A percentile compares a stretch with the other conserved stretches of the same genome.
Conservation (phyloP, 208 protist species). For the Phytomonas serpens region DNA sequence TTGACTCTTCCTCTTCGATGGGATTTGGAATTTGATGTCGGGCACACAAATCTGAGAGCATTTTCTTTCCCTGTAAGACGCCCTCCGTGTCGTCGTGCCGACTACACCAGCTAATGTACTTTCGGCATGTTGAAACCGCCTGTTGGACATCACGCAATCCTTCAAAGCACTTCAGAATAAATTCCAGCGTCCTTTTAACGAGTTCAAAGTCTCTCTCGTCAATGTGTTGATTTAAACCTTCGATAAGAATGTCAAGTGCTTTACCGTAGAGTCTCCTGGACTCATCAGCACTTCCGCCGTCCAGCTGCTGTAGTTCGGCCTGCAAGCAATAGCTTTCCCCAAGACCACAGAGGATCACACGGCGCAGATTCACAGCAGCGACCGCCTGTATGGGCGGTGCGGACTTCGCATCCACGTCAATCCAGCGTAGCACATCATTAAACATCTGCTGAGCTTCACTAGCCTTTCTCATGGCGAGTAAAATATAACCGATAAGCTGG, state of each 20-base stretch:
- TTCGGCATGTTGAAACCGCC: slow-evolving; percentile 69
- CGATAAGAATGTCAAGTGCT: slow-evolving; percentile 79
- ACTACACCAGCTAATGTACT: slow-evolving; percentile 84
- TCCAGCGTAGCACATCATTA: slow-evolving; percentile 66
- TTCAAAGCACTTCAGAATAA: slow-evolving; percentile 75
- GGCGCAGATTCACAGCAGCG: slow-evolving; percentile 73
- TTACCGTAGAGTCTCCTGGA: slow-evolving; percentile 58
- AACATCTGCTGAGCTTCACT: slow-evolving; percentile 53
- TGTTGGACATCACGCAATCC: slow-evolving; percentile 72
- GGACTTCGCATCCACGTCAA: slow-evolving; percentile 75
- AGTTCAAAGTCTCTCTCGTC: slow-evolving; percentile 71
- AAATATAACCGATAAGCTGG: slow-evolving; percentile 61
- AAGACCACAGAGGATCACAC: slow-evolving; percentile 68
- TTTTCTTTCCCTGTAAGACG: slow-evolving; percentile 42
- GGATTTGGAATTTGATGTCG: slow-evolving; percentile 20
- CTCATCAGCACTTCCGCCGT: slow-evolving; percentile 15
- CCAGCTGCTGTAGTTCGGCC: slow-evolving; percentile 15
- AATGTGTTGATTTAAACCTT: slow-evolving; percentile 76
- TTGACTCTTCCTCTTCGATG: background rate
- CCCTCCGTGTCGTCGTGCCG: slow-evolving; percentile 65
- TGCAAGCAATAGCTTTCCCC: slow-evolving; percentile 36
- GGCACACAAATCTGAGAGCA: slow-evolving; percentile 49
- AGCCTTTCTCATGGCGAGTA: slow-evolving; percentile 34
- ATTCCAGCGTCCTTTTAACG: slow-evolving; percentile 67
- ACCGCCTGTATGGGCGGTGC: slow-evolving; percentile 85